phyloP scores from a whole-genome alignment of 805 yeast genomes.

The Myxozyma mucilagina region DNA sequence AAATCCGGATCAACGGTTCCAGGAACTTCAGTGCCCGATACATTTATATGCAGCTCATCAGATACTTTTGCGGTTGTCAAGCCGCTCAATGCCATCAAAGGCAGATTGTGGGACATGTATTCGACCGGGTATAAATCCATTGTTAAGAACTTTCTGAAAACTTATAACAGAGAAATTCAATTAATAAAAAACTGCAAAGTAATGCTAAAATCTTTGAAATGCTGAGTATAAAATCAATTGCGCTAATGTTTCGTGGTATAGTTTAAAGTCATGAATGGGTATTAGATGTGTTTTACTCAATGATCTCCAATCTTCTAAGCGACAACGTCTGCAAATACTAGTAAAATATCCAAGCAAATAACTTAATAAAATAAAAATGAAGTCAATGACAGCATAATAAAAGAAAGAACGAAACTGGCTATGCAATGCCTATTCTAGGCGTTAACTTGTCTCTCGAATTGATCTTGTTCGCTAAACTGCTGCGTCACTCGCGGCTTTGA shows the following conservation, averaged over 20 bases:
- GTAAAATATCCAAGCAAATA: no score
- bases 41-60: not conserved
- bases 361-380: no score
- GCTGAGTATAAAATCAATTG: not conserved
- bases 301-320: no score
- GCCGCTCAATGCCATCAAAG: constrained; percentile 30
- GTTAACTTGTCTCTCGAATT: no score
- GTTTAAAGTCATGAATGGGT: no score
- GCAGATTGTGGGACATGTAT: constrained; percentile 26
- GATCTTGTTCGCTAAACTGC: not conserved
- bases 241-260: no score
- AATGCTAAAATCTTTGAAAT: no score
- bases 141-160: not conserved
- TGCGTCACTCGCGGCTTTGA: not conserved
- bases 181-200: no score
- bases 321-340: no score
- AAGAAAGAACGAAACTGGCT: not conserved
- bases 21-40: not conserved
- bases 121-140: constrained; percentile 31
- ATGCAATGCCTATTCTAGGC: not conserved
- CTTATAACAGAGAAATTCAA: no score
- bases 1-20: constrained; percentile 8
- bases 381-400: no score
- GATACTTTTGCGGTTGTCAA: constrained; percentile 7
- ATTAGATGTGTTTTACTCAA: no score